phyloP scores from a whole-genome alignment of 768 basidiomycete genomes.

The Suillus bovinus region DNA sequence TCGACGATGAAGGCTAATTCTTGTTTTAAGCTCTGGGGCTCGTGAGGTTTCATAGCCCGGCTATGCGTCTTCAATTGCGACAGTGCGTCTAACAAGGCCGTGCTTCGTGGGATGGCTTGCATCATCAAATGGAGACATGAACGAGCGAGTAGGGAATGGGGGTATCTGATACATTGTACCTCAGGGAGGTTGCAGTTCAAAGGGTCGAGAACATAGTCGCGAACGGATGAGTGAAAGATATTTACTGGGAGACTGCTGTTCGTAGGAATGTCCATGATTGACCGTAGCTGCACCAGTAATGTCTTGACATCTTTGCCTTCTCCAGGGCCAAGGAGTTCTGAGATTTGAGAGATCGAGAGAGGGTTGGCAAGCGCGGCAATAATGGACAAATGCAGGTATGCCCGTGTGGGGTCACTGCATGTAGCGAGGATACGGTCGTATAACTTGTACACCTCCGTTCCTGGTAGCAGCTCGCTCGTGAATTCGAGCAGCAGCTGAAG shows the following conservation, averaged over 20 bases:
- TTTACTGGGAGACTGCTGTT: background rate
- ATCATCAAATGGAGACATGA: background rate
- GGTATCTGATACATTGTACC: background rate
- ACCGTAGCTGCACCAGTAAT: background rate
- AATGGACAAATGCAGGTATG: background rate
- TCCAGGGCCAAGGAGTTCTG: background rate
- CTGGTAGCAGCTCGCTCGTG: background rate
- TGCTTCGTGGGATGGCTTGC: background rate
- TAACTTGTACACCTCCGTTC: background rate
- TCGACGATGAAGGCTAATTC: background rate
- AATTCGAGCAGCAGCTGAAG: background rate
- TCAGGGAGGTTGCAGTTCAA: background rate
- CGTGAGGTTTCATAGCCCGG: background rate
- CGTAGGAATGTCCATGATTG: background rate
- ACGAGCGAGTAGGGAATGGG: background rate
- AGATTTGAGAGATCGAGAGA: background rate
- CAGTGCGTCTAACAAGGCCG: background rate
- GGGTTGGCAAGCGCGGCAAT: background rate
- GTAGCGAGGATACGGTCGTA: background rate
- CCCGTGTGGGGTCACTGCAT: background rate
- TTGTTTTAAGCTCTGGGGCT: background rate
- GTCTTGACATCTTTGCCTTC: background rate
- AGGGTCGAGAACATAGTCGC: background rate
- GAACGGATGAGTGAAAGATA: background rate
- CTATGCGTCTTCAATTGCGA: background rate